phyloP scores from a whole-genome alignment of 2,329 filamentous ascomycete species.

The Trichoderma oligosporum region DNA sequence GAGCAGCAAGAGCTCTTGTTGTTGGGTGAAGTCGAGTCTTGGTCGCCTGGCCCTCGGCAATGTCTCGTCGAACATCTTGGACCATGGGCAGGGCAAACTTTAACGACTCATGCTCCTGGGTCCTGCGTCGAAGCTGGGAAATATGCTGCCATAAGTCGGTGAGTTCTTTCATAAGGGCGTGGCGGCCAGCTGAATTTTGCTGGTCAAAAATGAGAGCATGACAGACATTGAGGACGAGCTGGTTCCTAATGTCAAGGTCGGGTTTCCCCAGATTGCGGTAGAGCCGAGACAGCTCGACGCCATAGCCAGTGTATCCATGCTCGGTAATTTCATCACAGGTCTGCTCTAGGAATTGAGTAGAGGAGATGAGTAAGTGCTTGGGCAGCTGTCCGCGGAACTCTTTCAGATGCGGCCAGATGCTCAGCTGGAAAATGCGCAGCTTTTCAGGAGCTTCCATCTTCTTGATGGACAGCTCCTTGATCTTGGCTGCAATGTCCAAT shows the following conservation, averaged over 20 bases:
- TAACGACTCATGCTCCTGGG: slow-evolving; percentile 24
- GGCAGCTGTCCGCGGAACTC: slow-evolving; percentile 29
- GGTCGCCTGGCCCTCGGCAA: slow-evolving; percentile 1
- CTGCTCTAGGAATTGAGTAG: slow-evolving; percentile 25
- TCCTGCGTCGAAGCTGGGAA: slow-evolving; percentile 33
- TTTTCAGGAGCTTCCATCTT: slow-evolving; percentile 21
- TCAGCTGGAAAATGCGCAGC: slow-evolving; percentile 27
- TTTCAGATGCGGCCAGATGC: slow-evolving; percentile 32
- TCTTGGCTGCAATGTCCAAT: slow-evolving; percentile 31
- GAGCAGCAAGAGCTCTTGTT: slow-evolving; percentile 27
- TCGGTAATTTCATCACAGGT: slow-evolving; percentile 22
- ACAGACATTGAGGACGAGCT: slow-evolving; percentile 35
- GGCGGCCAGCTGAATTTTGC: slow-evolving; percentile 20
- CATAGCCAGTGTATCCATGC: slow-evolving; percentile 20
- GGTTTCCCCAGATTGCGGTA: slow-evolving; percentile 27
- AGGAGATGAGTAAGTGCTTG: slow-evolving; percentile 27
- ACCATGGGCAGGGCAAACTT: slow-evolving; percentile 32
- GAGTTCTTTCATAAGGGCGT: slow-evolving; percentile 29
- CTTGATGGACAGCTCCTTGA: slow-evolving; percentile 28
- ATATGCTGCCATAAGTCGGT: slow-evolving; percentile 37
- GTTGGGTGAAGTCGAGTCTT: slow-evolving; percentile 16
- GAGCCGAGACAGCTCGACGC: slow-evolving; percentile 29
- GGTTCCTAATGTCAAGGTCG: slow-evolving; percentile 29
- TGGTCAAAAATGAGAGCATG: slow-evolving; percentile 23
- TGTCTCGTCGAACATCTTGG: slow-evolving; percentile 28